Percentiles rank a stretch among this genome's conserved stretches.
Evolutionary conservation across 140 eudicot species (phyloP).

Genomic region (Bidens hawaiensis): DNA sequence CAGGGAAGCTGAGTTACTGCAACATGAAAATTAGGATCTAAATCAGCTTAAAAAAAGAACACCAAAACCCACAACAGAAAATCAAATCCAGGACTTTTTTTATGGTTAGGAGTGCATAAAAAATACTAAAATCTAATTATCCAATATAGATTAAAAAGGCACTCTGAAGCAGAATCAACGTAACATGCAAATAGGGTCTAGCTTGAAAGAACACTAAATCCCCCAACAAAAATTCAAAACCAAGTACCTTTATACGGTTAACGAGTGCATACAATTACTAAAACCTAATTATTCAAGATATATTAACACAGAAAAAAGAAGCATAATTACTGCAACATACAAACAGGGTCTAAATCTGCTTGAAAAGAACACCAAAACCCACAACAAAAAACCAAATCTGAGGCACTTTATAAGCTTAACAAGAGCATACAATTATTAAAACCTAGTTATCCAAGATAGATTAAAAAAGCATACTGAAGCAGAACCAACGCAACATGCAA

Average conservation of each 20-base stretch:
- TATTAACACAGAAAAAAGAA: neutral
- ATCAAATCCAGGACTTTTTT: neutral
- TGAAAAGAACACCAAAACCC: slow-evolving; percentile 6
- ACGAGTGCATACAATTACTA: neutral
- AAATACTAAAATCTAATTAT: neutral
- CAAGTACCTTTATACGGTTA: neutral
- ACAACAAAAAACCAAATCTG: neutral
- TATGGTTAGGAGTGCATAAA: slow-evolving; percentile 4
- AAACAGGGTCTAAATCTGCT: slow-evolving; percentile 42
- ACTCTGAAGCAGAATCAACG: too few species aligned
- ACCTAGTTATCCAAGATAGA: neutral
- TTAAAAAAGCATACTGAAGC: neutral
- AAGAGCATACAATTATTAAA: neutral
- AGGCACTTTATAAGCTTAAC: neutral
- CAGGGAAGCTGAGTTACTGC: too few species aligned
- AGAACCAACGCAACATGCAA: neutral
- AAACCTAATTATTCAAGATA: neutral
- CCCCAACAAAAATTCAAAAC: neutral
- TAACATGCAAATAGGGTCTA: neutral
- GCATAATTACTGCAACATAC: neutral
- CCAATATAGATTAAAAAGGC: neutral
- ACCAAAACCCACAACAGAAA: slow-evolving; percentile 6
- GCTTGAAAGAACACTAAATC: neutral
- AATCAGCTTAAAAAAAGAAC: slow-evolving; percentile 37
- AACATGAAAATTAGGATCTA: neutral